Conservation (phyloP, 169 alveolate genomes). For the Plasmodium ovale region DNA sequence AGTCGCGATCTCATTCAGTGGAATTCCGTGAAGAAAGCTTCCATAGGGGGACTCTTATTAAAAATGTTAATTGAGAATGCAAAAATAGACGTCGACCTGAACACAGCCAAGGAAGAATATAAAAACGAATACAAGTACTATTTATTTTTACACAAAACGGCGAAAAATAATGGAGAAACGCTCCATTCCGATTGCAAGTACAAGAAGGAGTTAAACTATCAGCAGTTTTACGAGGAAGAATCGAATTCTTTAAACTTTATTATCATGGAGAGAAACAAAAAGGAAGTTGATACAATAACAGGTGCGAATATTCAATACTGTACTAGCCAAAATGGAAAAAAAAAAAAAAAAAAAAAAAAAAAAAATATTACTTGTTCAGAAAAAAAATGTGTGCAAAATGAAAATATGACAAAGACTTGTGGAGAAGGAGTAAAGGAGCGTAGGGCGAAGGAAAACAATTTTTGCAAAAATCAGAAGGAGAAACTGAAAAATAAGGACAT, state of each 20-base stretch:
- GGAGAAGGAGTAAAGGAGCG: neutral
- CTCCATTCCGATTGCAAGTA: constrained; percentile 52
- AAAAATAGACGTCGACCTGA: constrained; percentile 81
- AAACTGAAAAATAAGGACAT: constrained; percentile 41
- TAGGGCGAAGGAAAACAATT: constrained; percentile 24
- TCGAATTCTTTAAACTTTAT: constrained; percentile 69
- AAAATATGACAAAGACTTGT: neutral
- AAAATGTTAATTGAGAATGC: constrained; percentile 82
- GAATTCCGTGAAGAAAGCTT: constrained; percentile 82
- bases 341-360: constrained; percentile 43
- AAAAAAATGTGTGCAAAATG: neutral
- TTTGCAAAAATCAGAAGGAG: constrained; percentile 57
- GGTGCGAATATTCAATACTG: constrained; percentile 6
- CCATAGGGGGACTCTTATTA: constrained; percentile 83
- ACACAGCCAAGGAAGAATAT: constrained; percentile 80
- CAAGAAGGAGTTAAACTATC: constrained; percentile 59
- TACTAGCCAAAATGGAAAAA: constrained; percentile 17
- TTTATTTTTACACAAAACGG: constrained; percentile 57
- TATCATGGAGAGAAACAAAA: constrained; percentile 35
- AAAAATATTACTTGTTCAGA: constrained; percentile 26
- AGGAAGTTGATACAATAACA: constrained; percentile 1
- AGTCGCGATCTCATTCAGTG: constrained; percentile 78
- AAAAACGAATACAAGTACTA: constrained; percentile 73
- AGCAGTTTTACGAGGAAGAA: constrained; percentile 57
- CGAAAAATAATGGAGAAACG: constrained; percentile 20